A percentile compares a stretch with the other conserved stretches of the same genome.
phyloP scores from a whole-genome alignment of 768 basidiomycete genomes.

The Termitomyces sp. region DNA sequence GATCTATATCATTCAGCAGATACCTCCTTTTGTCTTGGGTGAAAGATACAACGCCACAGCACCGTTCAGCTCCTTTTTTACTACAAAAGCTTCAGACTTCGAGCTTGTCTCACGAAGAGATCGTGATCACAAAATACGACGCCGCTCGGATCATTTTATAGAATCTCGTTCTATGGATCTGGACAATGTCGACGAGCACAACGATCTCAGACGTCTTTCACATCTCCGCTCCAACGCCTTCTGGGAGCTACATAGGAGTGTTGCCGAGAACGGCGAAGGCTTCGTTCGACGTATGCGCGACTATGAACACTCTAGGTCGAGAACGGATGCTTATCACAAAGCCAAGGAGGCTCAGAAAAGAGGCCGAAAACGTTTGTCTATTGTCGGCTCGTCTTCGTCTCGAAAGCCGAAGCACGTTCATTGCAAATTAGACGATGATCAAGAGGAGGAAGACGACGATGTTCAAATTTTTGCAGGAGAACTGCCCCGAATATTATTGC shows the following conservation, averaged over 20 bases:
- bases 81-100: slow-evolving; percentile 50
- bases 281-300: slow-evolving; percentile 73
- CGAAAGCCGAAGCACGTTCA: slow-evolving; percentile 18
- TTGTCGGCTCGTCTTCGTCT: slow-evolving; percentile 15
- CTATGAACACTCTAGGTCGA: slow-evolving; percentile 54
- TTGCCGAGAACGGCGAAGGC: slow-evolving; percentile 63
- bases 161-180: slow-evolving; percentile 13
- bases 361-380: slow-evolving; percentile 36
- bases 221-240: slow-evolving; percentile 62
- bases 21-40: slow-evolving; percentile 11
- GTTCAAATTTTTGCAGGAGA: slow-evolving; percentile 53
- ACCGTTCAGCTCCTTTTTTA: slow-evolving; percentile 28
- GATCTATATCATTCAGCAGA: slow-evolving; percentile 14
- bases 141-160: slow-evolving; percentile 14
- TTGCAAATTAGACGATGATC: slow-evolving; percentile 19
- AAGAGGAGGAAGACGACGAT: slow-evolving; percentile 51
- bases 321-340: slow-evolving; percentile 32
- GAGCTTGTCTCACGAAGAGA: slow-evolving; percentile 32
- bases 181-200: slow-evolving; percentile 11
- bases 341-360: slow-evolving; percentile 37
- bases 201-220: slow-evolving; percentile 29
- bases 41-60: slow-evolving; percentile 13
- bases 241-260: slow-evolving; percentile 58
- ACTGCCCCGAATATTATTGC: slow-evolving; percentile 18
- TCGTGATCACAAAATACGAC: slow-evolving; percentile 11